A percentile compares a stretch with the other conserved stretches of the same genome.
Evolutionary conservation across 225 moss, liverwort and hornwort genomes (phyloP).

Genomic region (Asterella californica): DNA sequence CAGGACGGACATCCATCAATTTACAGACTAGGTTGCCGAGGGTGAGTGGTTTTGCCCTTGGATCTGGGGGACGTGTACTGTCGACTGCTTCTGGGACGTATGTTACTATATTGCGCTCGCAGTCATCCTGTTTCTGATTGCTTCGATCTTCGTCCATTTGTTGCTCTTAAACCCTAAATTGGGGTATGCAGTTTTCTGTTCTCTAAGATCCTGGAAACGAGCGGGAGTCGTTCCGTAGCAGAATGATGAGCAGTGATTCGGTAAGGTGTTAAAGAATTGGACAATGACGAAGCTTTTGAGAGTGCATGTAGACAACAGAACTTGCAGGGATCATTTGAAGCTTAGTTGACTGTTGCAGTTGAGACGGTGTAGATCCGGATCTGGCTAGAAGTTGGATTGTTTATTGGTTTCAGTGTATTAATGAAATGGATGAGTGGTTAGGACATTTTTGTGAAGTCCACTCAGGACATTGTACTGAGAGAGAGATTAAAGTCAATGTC

Average conservation of each 20-base stretch:
- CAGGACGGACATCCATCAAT: background rate
- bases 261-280: background rate
- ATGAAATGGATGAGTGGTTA: background rate
- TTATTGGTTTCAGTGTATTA: background rate
- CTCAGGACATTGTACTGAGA: background rate
- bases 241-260: background rate
- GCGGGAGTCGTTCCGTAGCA: background rate
- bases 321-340: background rate
- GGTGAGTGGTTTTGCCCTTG: background rate
- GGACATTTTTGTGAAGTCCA: too few species aligned
- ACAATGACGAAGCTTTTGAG: background rate
- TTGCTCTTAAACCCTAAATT: constrained; percentile 10
- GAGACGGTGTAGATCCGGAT: background rate
- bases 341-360: background rate
- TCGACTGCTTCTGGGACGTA: background rate
- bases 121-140: background rate
- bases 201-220: background rate
- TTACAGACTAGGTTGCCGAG: background rate
- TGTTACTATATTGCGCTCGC: background rate
- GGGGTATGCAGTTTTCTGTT: background rate
- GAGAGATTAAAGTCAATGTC: background rate
- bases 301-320: too few species aligned
- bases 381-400: background rate
- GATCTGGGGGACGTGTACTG: background rate
- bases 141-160: background rate